These are phyloP conservation scores for Lyophyllum semitale DNA, from an alignment of 768 basidiomycete genomes.

Conservation along the genomic window DNA sequence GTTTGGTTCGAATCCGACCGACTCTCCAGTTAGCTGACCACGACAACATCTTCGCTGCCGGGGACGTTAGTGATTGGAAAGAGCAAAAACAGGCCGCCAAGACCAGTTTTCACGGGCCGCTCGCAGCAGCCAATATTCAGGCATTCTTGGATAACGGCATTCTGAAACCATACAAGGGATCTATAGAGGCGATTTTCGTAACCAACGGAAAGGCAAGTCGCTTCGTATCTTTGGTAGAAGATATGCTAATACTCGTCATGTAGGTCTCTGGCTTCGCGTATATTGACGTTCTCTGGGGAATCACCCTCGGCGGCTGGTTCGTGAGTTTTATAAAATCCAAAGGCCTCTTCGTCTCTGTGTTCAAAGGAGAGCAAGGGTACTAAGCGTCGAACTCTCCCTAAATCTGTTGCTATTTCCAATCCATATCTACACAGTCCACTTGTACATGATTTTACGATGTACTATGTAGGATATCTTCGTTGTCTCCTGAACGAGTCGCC, in stretches of 20 bases:
- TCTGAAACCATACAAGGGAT: conserved; percentile 47
- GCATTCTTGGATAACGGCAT: conserved; percentile 37
- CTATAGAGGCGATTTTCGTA: conserved; percentile 55
- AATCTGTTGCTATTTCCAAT: not conserved
- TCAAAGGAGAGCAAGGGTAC: conserved; percentile 19
- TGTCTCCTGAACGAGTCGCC: too few relatives aligned
- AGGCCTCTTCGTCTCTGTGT: conserved; percentile 20
- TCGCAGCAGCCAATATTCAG: conserved; percentile 53
- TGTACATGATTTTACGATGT: not conserved
- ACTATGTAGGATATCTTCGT: too few relatives aligned
- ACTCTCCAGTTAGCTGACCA: conserved; percentile 57
- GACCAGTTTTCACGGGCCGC: conserved; percentile 39
- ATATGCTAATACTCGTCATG: conserved; percentile 6
- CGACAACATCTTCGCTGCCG: conserved; percentile 62
- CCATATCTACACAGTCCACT: not conserved
- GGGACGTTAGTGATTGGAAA: conserved; percentile 64
- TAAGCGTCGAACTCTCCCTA: not conserved
- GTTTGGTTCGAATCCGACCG: conserved; percentile 51
- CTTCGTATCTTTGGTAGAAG: not conserved
- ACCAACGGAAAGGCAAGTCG: conserved; percentile 56
- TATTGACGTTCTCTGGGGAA: conserved; percentile 46
- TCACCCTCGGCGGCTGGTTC: conserved; percentile 48
- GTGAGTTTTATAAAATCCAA: conserved; percentile 42
- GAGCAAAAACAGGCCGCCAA: conserved; percentile 67
- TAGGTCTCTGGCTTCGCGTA: conserved; percentile 46